These are phyloP conservation scores for Lepidium africanum DNA, from an alignment of 345 rosid species.

Conservation along the genomic window DNA sequence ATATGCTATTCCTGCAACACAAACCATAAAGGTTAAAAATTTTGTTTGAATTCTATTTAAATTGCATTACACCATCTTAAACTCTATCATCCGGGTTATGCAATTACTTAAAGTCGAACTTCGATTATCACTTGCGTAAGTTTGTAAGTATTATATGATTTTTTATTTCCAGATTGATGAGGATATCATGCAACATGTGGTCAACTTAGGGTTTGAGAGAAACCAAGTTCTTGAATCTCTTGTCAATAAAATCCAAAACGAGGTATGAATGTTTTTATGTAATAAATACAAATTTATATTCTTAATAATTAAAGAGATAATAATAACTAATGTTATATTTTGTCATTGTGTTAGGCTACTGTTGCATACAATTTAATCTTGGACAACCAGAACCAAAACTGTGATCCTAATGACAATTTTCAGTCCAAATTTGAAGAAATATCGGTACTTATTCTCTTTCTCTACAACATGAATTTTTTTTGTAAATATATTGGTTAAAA, in stretches of 20 bases:
- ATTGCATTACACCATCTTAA: too few relatives aligned
- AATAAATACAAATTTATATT: not conserved
- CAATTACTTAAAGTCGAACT: too few relatives aligned
- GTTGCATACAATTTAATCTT: slow-evolving; percentile 67
- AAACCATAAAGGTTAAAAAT: slow-evolving; percentile 46
- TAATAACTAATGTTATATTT: slow-evolving; percentile 1
- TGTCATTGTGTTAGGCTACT: slow-evolving; percentile 54
- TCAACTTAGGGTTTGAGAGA: slow-evolving; percentile 58
- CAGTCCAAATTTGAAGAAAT: slow-evolving; percentile 48
- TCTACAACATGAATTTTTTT: not conserved
- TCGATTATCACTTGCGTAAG: too few relatives aligned
- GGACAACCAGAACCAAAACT: slow-evolving; percentile 42
- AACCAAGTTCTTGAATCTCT: slow-evolving; percentile 57
- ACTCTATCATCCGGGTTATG: too few relatives aligned
- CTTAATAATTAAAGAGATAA: not conserved
- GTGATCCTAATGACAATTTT: slow-evolving; percentile 42
- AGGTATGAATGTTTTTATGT: slow-evolving; percentile 36
- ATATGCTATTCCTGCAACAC: slow-evolving; percentile 42
- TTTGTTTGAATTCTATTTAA: not conserved
- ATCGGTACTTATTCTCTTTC: slow-evolving; percentile 36
- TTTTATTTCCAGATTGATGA: slow-evolving; percentile 56
- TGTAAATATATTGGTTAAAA: not conserved
- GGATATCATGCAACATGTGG: slow-evolving; percentile 59
- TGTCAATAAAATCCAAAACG: slow-evolving; percentile 52
- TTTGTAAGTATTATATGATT: too few relatives aligned